phyloP scores from a whole-genome alignment of 441 rosid genomes.

The Erysimum cheiri region DNA sequence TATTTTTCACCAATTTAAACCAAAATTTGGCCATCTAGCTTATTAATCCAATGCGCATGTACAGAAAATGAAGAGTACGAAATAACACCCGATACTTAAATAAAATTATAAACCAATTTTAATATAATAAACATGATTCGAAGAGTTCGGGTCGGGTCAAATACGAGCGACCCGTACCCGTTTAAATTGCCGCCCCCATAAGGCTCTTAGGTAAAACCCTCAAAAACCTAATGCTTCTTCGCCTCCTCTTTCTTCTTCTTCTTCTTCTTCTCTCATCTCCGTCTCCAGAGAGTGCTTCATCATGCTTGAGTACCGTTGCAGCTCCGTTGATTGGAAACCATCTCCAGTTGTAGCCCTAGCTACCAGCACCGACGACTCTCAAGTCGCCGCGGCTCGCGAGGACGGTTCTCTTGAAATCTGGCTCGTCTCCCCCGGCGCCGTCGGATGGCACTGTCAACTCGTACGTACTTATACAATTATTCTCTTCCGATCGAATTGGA shows the following conservation, averaged over 20 bases:
- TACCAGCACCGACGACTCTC: slow-evolving; percentile 72
- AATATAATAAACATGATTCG: no score
- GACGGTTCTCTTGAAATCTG: slow-evolving; percentile 96
- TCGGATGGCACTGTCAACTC: slow-evolving; percentile 98
- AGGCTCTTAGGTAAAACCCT: slow-evolving; percentile 36
- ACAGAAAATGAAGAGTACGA: no score
- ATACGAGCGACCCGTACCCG: slow-evolving; percentile 12
- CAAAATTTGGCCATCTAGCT: no score
- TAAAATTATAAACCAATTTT: not conserved
- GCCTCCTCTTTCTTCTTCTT: slow-evolving; percentile 12
- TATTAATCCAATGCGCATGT: no score
- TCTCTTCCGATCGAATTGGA: slow-evolving; percentile 39
- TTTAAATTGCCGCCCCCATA: slow-evolving; percentile 31
- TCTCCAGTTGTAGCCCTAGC: slow-evolving; percentile 88
- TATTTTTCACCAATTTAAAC: no score
- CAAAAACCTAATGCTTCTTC: slow-evolving; percentile 32
- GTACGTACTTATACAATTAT: slow-evolving; percentile 43
- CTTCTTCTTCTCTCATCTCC: slow-evolving; percentile 16
- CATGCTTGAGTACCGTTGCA: slow-evolving; percentile 71
- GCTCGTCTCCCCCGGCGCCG: slow-evolving; percentile 92
- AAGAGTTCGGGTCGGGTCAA: not conserved
- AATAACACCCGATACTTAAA: not conserved
- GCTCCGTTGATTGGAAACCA: slow-evolving; percentile 88
- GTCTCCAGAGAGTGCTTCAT: not conserved
- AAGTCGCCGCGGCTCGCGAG: slow-evolving; percentile 87